Base-by-base conservation (phyloP, 148 eudicot species). In the Nepenthes mirabilis region DNA sequence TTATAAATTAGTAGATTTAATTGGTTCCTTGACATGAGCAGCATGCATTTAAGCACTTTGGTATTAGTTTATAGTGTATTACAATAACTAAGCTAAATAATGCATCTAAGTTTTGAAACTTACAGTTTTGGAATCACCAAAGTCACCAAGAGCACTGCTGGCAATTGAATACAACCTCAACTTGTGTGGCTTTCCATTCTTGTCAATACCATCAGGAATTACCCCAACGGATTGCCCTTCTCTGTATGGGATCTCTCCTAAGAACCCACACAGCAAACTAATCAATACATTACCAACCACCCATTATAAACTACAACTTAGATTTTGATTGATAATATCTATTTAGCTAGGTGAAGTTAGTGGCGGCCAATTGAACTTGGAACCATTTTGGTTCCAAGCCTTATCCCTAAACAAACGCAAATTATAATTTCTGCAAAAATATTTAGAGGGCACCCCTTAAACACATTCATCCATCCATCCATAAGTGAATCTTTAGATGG, bases 171-270 rank as follows among this genome's bases (percentile, higher is more conserved):
- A 94, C 74, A 94, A 61, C 69, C 97, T 89, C 67, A 94, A 74
- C 79, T 89, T 94, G 79, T 94, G 97, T 65, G 99, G 99, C 76
- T 94, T 89, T 58, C 99, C 97, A 65, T 87, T 94, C 79, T 84
- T 84, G 82, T 94, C 99, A 73, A 74, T 9, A 43, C 99, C 99
- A 59, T 94, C 99, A 33, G 99, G 63, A 55, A 94, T 89, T n/a
- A 89, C 88, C 50, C 99, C 99, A 70, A 94, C 74, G 1, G 99
- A 94, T 52, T 94, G 97, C 52, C 99, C 99, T 70, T 94, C 99
- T 82, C 79, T 89, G 71, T 94, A 94, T 33, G 93, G 97, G 14
- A 94, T 72, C 79, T 94, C 95, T 51, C 99, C 99, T 94, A 62
- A 79, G 8, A 40, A 40, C 6, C 45, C 45, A 40, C 45, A 40